A percentile compares a stretch with the other conserved stretches of the same genome.
Conservation (phyloP, 164 flowering plant genomes). For the Malania oleifera region DNA sequence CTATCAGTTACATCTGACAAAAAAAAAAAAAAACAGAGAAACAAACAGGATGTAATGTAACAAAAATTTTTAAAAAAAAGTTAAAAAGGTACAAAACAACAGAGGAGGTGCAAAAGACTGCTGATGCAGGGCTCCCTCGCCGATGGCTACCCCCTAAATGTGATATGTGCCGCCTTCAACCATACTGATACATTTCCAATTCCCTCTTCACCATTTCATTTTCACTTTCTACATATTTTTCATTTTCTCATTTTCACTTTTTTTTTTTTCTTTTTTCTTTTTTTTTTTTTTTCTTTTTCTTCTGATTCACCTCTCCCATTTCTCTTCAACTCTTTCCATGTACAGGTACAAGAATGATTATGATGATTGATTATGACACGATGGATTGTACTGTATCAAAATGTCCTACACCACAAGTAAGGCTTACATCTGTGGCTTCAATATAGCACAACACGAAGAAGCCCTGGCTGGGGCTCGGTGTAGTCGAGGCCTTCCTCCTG, state of each 20-base stretch:
- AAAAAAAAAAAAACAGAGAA: conserved; percentile 5
- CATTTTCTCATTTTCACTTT: conserved; percentile 3
- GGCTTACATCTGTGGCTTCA: conserved; percentile 28
- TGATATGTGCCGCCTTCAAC: conserved; percentile 28
- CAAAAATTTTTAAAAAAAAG: conserved; percentile 21
- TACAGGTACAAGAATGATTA: conserved; percentile 57
- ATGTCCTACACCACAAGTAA: conserved; percentile 32
- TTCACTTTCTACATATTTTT: not conserved
- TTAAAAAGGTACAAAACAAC: conserved; percentile 25
- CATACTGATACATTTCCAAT: conserved; percentile 20
- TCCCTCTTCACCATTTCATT: not conserved
- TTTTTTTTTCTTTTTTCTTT: conserved; percentile 7
- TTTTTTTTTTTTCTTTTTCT: conserved; percentile 8
- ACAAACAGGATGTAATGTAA: too few species aligned
- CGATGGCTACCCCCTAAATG: conserved; percentile 30
- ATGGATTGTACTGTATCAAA: conserved; percentile 20
- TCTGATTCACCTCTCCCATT: conserved; percentile 10
- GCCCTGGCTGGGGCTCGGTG: conserved; percentile 88
- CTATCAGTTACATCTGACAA: conserved; percentile 33
- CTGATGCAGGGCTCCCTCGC: conserved; percentile 11
- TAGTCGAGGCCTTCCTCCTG: conserved; percentile 88
- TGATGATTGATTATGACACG: conserved; percentile 15
- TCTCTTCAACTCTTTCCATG: conserved; percentile 33
- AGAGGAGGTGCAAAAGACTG: conserved; percentile 15
- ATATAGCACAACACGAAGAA: conserved; percentile 87